Conservation (phyloP, 2,329 filamentous ascomycete genomes). For the Juglanconis oblonga region DNA sequence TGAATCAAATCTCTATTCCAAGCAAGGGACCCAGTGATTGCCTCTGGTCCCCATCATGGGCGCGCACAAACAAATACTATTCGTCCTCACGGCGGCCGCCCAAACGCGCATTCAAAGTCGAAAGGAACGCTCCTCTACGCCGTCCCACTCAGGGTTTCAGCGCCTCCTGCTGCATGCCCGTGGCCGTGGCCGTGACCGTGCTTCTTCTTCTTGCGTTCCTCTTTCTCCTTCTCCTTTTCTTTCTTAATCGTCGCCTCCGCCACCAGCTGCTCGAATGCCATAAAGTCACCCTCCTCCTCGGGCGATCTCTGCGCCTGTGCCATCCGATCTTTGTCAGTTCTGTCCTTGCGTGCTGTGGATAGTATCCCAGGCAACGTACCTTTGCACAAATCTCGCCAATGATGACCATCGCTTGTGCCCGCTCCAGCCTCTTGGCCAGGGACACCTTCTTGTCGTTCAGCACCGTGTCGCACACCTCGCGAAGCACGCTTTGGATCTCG, state of each 20-base stretch:
- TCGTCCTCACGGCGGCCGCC: not conserved
- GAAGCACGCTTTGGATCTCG: constrained; percentile 92
- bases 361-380: constrained; percentile 48
- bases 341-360: not conserved
- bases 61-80: not conserved
- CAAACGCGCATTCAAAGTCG: not conserved
- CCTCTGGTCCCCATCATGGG: not conserved
- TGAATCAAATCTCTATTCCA: not conserved
- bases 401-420: constrained; percentile 84
- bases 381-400: constrained; percentile 86
- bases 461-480: constrained; percentile 90
- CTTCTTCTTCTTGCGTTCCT: constrained; percentile 50
- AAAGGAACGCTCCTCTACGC: not conserved
- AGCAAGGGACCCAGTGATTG: not conserved
- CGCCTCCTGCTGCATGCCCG: not conserved
- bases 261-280: constrained; percentile 97
- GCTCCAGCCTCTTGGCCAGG: constrained; percentile 81
- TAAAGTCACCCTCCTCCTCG: constrained; percentile 97
- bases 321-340: constrained; percentile 15
- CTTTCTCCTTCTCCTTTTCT: constrained; percentile 78
- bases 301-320: constrained; percentile 78
- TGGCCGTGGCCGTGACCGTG: constrained; percentile 17
- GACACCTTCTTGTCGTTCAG: constrained; percentile 76
- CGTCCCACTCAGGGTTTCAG: constrained; percentile 2
- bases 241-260: constrained; percentile 96